A percentile compares a stretch with the other conserved stretches of the same genome.
Evolutionary conservation across 2,329 filamentous ascomycete genomes (phyloP).

Genomic region (Verticillium nonalfalfae): DNA sequence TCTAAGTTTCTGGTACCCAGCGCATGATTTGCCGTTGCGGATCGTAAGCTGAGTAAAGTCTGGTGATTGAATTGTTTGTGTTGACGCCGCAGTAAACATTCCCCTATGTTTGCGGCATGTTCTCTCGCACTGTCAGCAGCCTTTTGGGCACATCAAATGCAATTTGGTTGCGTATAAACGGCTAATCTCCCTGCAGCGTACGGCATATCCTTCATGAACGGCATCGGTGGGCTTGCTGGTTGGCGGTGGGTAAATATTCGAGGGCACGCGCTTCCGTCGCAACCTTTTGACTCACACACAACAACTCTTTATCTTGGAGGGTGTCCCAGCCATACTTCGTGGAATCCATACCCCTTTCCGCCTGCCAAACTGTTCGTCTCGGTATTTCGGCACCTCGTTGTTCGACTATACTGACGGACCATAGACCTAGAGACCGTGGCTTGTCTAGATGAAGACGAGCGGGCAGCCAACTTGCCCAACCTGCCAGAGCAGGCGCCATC

Average conservation of each 20-base stretch:
- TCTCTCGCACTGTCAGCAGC: conserved; percentile 23
- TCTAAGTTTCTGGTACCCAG: conserved; percentile 24
- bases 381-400: not conserved
- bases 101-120: conserved; percentile 24
- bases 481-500: conserved; percentile 15
- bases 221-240: conserved; percentile 12
- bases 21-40: conserved; percentile 20
- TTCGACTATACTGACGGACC: not conserved
- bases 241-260: not conserved
- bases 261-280: no score
- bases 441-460: conserved; percentile 15
- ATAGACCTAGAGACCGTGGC: conserved; percentile 16
- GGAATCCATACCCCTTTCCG: conserved; percentile 16
- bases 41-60: conserved; percentile 13
- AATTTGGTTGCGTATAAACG: not conserved
- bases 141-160: conserved; percentile 9
- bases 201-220: conserved; percentile 20
- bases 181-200: conserved; percentile 11
- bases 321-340: conserved; percentile 16
- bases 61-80: no score
- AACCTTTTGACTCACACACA: no score
- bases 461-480: conserved; percentile 12
- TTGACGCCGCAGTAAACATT: conserved; percentile 15
- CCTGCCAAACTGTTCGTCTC: conserved; percentile 15
- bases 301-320: conserved; percentile 20